phyloP scores from a whole-genome alignment of 2,329 filamentous ascomycete species.

The Epicoccum nigrum region DNA sequence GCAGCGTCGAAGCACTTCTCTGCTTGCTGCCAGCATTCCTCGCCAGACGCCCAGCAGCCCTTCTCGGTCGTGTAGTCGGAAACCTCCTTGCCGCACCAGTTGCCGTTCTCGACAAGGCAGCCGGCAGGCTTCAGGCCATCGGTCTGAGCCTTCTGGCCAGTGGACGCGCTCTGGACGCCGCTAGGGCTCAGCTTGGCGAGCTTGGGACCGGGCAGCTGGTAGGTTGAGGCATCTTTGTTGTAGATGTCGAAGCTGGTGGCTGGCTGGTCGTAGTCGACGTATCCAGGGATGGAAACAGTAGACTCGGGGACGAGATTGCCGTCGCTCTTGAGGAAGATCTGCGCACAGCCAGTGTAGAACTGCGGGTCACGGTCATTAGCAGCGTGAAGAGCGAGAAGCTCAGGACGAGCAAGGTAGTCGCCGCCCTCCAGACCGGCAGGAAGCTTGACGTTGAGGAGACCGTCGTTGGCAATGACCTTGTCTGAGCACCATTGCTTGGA shows the following conservation, averaged over 20 bases:
- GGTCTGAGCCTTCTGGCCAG: slow-evolving; percentile 41
- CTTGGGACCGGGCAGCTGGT: slow-evolving; percentile 62
- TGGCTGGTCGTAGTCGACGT: slow-evolving; percentile 61
- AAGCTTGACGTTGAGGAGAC: slow-evolving; percentile 66
- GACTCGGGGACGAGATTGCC: slow-evolving; percentile 57
- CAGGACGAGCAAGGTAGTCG: slow-evolving; percentile 73
- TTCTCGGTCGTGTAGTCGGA: slow-evolving; percentile 60
- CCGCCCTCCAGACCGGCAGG: slow-evolving; percentile 67
- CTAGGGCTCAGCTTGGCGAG: slow-evolving; percentile 56
- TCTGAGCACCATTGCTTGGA: slow-evolving; percentile 72
- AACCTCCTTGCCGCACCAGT: slow-evolving; percentile 73
- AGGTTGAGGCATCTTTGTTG: slow-evolving; percentile 49
- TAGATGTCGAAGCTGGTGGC: slow-evolving; percentile 71
- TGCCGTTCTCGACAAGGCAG: slow-evolving; percentile 70
- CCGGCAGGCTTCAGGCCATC: slow-evolving; percentile 61
- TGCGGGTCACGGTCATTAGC: slow-evolving; percentile 64
- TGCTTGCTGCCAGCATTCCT: slow-evolving; percentile 62
- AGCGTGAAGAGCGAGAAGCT: slow-evolving; percentile 72
- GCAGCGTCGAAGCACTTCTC: slow-evolving; percentile 64
- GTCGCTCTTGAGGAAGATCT: slow-evolving; percentile 66
- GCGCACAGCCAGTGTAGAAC: slow-evolving; percentile 75
- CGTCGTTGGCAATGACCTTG: slow-evolving; percentile 68
- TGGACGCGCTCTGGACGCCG: slow-evolving; percentile 15
- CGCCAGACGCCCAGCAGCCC: slow-evolving; percentile 62
- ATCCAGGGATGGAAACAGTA: slow-evolving; percentile 69